A percentile compares a stretch with the other conserved stretches of the same genome.
These are phyloP conservation scores for Incumbomyces lentus DNA, from an alignment of 2,329 filamentous ascomycete species.

Conservation along the genomic window DNA sequence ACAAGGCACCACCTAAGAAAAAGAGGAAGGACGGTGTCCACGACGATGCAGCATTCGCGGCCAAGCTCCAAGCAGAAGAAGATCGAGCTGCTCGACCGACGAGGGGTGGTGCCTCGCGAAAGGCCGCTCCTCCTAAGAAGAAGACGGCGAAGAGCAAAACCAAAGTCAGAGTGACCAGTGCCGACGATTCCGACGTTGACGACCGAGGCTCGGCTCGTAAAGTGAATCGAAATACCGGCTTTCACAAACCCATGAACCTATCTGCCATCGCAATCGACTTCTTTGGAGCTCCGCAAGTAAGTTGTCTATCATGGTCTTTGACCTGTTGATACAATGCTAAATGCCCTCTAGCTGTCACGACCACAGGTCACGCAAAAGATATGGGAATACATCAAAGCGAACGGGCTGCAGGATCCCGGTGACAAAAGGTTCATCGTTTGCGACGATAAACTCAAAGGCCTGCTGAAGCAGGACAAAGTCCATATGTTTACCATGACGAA, in stretches of 20 bases:
- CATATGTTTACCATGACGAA: constrained; percentile 99
- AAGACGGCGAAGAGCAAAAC: constrained; percentile 50
- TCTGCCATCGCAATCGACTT: constrained; percentile 36
- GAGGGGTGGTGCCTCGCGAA: constrained; percentile 56
- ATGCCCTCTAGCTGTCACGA: constrained; percentile 60
- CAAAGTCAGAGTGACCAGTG: constrained; percentile 35
- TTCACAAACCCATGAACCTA: constrained; percentile 52
- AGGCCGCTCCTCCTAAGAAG: constrained; percentile 45
- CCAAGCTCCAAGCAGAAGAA: constrained; percentile 83
- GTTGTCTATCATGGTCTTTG: constrained; percentile 7
- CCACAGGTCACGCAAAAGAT: constrained; percentile 94
- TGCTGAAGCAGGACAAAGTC: constrained; percentile 83
- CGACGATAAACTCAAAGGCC: constrained; percentile 79
- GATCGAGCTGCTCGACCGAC: constrained; percentile 68
- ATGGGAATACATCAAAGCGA: constrained; percentile 86
- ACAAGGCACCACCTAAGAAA: constrained; percentile 47
- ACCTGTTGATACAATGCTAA: constrained; percentile 16
- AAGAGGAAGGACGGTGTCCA: constrained; percentile 54
- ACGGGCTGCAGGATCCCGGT: constrained; percentile 76
- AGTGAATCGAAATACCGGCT: constrained; percentile 71
- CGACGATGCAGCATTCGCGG: constrained; percentile 77
- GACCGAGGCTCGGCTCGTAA: constrained; percentile 52
- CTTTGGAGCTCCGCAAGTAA: constrained; percentile 35
- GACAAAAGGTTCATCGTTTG: constrained; percentile 91
- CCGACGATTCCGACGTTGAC: constrained; percentile 67